Percentiles rank a stretch among this genome's conserved stretches.
Evolutionary conservation across 176 grass and related monocot species (phyloP).

Genomic region (Oryza rufipogon): DNA sequence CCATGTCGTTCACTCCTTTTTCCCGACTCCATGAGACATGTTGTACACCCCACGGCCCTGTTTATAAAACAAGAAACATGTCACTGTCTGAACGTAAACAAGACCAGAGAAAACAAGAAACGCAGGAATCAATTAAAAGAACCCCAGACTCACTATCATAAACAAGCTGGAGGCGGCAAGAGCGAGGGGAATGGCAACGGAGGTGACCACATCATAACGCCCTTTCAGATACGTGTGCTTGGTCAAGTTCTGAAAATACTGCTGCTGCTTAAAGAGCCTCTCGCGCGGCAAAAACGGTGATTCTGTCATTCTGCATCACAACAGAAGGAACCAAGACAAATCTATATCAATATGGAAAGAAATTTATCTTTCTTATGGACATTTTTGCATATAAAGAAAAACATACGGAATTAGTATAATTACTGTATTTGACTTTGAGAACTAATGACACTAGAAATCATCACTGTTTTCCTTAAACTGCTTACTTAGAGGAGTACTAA

Average conservation of each 20-base stretch:
- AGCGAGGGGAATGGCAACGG: constrained; percentile 60
- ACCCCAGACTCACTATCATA: constrained; percentile 46
- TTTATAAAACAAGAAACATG: constrained; percentile 12
- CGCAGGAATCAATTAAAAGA: not conserved
- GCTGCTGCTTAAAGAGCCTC: constrained; percentile 59
- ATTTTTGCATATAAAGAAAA: not conserved
- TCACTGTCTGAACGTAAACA: not conserved
- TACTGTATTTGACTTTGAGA: not conserved
- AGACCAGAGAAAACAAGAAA: not conserved
- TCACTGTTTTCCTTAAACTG: constrained; percentile 1
- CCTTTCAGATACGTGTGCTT: constrained; percentile 72
- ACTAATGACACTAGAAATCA: not conserved
- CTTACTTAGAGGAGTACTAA: not conserved
- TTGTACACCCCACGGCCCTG: constrained; percentile 63
- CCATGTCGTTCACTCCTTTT: constrained; percentile 47
- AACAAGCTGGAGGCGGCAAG: constrained; percentile 50
- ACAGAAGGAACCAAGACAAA: not conserved
- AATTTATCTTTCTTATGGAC: not conserved
- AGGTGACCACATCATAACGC: constrained; percentile 59
- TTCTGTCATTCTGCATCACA: constrained; percentile 58
- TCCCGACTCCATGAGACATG: constrained; percentile 60
- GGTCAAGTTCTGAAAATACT: constrained; percentile 58
- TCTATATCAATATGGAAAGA: not conserved
- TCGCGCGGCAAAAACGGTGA: constrained; percentile 50
- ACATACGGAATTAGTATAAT: not conserved